Base-by-base conservation (phyloP, 768 basidiomycete genomes). In the Gyrodon lividus region DNA sequence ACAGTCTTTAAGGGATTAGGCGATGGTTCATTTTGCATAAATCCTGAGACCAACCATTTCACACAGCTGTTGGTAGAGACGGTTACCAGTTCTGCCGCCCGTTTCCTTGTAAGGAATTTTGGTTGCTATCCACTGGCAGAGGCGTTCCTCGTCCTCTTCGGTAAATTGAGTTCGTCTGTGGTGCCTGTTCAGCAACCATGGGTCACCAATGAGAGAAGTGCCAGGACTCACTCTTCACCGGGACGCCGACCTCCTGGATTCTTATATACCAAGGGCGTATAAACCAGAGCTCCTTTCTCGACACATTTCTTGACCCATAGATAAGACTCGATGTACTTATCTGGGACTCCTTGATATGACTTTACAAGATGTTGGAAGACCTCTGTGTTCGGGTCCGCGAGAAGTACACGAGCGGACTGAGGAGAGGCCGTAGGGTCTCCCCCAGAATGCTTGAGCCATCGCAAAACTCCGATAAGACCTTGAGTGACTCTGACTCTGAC, bases 61-160 rank as follows among this genome's bases (percentile, higher is more conserved):
- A 58, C 82, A 83, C 22, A 92, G 72, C 64, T 92, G 90, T 56
- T 89, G 86, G 63, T 92, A 92, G 17, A 92, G 67, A 50, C 87
- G 79, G 59, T 92, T 92, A 9, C 89, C 89, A 1, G 89, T 91
- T 51, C 89, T 72, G 19, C 89, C 89, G 2, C 88, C 87, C 0
- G 84, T 89, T 64, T 87, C 84, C 64, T 89, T 90, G 69, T 85
- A 88, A 2, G 90, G 89, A 19, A 92, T 91, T 67, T 89, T 89
- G 20, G 78, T 73, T 1, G 89, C 90, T 55, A 92, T 90, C 86
- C 87, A 92, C 28, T 77, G 71, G 57, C 86, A 88, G 8, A 92
- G 71, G 53, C 81, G 78, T 46, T 83, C 76, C 62, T 92, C 90
- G 52, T 92, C 89, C 54, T 85, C 79, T 55, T 83, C 82, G 0